Percentiles rank a stretch among this genome's conserved stretches.
Evolutionary conservation across 108 stramenopile species (phyloP).

Genomic region (Skeletonema costatum): DNA sequence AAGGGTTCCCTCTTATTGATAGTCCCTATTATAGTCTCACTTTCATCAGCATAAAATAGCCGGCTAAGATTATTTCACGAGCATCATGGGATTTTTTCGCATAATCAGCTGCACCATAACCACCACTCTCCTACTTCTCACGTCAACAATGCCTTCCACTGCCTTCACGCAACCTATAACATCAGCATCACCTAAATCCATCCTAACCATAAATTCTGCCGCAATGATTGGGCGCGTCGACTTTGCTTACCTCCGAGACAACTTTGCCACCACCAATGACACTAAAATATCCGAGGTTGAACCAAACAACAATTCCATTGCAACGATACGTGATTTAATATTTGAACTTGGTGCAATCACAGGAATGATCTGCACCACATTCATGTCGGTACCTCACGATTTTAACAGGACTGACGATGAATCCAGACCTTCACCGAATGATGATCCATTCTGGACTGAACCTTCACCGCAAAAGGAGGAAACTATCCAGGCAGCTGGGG

Average conservation of each 20-base stretch:
- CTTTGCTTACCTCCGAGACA: neutral
- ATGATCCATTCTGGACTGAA: neutral
- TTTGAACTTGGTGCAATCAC: neutral
- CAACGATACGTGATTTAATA: neutral
- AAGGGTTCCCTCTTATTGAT: too few relatives aligned
- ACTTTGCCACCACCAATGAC: neutral
- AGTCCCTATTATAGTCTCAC: neutral
- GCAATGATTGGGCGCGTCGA: neutral
- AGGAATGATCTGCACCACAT: neutral
- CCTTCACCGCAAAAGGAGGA: neutral
- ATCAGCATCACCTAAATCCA: neutral
- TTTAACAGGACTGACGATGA: neutral
- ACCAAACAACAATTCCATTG: neutral
- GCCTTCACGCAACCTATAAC: neutral
- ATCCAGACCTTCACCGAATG: neutral
- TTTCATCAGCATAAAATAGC: too few relatives aligned
- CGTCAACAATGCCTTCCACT: neutral
- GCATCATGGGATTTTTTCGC: neutral
- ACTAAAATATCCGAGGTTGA: neutral
- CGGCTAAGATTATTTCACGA: too few relatives aligned
- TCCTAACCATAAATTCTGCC: neutral
- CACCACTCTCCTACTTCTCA: neutral
- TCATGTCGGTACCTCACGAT: neutral
- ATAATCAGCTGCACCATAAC: neutral
- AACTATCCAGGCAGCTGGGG: slow-evolving; percentile 4